Base-by-base conservation (phyloP, 176 grass and related monocot species). In the Carex parvula region DNA sequence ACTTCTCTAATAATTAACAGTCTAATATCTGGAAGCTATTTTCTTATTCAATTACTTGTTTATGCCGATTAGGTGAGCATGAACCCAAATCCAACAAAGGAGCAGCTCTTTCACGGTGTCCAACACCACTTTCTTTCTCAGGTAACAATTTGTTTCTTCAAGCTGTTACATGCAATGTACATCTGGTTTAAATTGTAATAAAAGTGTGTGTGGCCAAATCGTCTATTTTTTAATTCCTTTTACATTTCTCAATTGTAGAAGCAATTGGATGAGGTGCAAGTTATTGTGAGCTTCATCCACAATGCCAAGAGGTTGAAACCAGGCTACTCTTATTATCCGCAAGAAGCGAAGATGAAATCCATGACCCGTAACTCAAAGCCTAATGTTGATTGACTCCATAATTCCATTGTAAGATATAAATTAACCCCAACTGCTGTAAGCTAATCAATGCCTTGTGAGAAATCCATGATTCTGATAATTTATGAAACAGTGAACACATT, bases 181-280 rank as follows among this genome's bases (percentile, higher is more conserved):
- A 48, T 50, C 62, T 81, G 22, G 63, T 17, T 82, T 1, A 53
- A 70, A 37, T 50, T 35, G 10, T 10, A 37, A 37, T 13, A 44
- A 2, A 11, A 48, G 7, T 46, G 17, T 60, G n/a, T n/a, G 70
- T 46, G 39, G 70, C 74, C 66, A 87, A 82, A 87, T 75, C 8
- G 56, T 22, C n/a, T 18, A 17, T 69, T 85, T 48, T 20, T 81
- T 37, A 60, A 6, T 26, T 64, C 72, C n/a, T 82, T 79, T 11
- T 86, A 85, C 86, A 69, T 53, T 83, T 81, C 85, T 62, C 65
- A 85, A 64, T 87, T 88, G 24, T 18, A 85, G 22, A 76, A 92
- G 93, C 87, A 92, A 88, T 66, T 95, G 79, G 93, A 95, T 79
- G 93, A 95, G 83, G 70, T 91, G 80, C 93, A 92, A 86, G 93